Conservation (phyloP, 345 rosid genomes). For the Lenwebbia sp. region DNA sequence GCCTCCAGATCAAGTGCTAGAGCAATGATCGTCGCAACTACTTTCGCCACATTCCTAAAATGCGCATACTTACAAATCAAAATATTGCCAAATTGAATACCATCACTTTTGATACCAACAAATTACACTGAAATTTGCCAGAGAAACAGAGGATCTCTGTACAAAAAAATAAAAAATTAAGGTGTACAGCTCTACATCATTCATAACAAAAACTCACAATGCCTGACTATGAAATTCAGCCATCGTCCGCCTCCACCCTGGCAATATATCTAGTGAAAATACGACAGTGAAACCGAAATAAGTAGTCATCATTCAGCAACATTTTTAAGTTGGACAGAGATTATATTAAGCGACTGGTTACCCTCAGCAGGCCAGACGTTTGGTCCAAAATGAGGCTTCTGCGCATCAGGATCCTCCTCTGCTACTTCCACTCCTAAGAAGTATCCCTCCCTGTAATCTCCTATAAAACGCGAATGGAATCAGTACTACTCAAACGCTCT, state of each 20-base stretch:
- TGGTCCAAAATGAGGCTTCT: constrained; percentile 74
- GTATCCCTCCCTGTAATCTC: constrained; percentile 83
- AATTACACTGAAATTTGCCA: background rate
- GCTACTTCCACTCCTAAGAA: constrained; percentile 67
- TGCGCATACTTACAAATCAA: background rate
- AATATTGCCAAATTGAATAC: background rate
- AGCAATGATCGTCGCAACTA: constrained; percentile 54
- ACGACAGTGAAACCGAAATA: background rate
- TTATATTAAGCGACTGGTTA: background rate
- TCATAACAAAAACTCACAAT: constrained; percentile 31
- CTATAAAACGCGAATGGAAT: constrained; percentile 9
- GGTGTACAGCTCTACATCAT: background rate
- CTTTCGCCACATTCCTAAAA: constrained; percentile 46
- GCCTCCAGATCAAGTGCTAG: constrained; percentile 59
- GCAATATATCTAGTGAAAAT: constrained; percentile 34
- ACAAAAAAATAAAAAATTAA: too few species aligned
- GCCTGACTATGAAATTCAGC: constrained; percentile 61
- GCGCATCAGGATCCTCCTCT: constrained; percentile 42
- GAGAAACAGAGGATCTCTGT: background rate
- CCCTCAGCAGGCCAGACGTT: constrained; percentile 73
- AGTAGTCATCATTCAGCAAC: background rate
- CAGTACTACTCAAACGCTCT: background rate
- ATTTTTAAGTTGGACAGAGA: background rate
- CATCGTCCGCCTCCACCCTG: constrained; percentile 82
- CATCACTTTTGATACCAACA: too few species aligned